These are phyloP conservation scores for Saccharomycopsis sp. DNA, from an alignment of 805 yeast species.

Conservation along the genomic window DNA sequence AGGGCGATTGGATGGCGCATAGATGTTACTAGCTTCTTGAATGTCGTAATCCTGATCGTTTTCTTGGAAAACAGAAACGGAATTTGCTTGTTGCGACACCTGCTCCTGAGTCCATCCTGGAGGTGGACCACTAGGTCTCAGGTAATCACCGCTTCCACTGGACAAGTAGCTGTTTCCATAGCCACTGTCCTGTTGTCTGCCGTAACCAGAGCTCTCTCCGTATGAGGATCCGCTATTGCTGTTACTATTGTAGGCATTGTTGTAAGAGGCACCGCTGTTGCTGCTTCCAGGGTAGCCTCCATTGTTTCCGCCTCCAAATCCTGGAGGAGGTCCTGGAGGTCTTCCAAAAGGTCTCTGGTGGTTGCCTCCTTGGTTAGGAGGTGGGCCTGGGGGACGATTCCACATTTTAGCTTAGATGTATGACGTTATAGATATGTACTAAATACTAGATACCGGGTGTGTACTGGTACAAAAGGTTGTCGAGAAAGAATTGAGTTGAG, in stretches of 20 bases:
- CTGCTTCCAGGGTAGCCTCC: not conserved
- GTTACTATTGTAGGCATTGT: conserved; percentile 6
- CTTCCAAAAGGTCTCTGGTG: conserved; percentile 4
- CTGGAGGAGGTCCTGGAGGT: conserved; percentile 21
- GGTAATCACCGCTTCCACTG: conserved; percentile 9
- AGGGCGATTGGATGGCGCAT: conserved; percentile 21
- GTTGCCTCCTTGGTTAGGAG: conserved; percentile 20
- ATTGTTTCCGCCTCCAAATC: conserved; percentile 4
- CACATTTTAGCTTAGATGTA: conserved; percentile 1
- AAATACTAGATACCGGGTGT: too few species aligned
- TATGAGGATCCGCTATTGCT: not conserved
- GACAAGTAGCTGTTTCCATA: not conserved
- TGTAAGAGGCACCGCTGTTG: conserved; percentile 3
- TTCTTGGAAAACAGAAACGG: conserved; percentile 19
- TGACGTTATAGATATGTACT: too few species aligned
- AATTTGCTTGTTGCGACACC: conserved; percentile 16
- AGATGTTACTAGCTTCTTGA: conserved; percentile 12
- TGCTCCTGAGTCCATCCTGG: conserved; percentile 21
- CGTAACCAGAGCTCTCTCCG: conserved; percentile 2
- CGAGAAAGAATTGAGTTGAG: too few species aligned
- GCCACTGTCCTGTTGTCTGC: not conserved
- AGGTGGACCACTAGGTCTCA: conserved; percentile 21
- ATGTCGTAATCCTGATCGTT: conserved; percentile 18
- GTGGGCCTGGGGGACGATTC: conserved; percentile 28
- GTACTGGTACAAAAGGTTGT: too few species aligned